Evolutionary conservation across 1,284 basidiomycete species (phyloP).

Genomic region (Tilletia setariae): DNA sequence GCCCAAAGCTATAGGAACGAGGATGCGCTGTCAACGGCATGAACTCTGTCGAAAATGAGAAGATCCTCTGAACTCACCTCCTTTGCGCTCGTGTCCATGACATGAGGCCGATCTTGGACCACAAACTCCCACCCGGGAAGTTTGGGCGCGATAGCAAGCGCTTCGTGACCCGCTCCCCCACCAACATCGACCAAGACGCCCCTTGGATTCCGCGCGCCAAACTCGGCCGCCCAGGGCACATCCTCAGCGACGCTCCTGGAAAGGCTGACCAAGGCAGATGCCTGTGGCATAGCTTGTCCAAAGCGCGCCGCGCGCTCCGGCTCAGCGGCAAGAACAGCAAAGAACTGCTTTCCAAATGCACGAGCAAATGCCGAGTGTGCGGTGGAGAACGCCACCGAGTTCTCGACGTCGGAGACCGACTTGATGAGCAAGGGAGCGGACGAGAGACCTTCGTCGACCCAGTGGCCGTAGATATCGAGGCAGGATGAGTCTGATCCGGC

Average conservation of each 20-base stretch:
- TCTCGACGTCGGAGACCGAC: background rate
- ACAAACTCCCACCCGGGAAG: conserved; percentile 16
- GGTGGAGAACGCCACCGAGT: background rate
- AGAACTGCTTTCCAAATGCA: background rate
- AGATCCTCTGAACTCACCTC: background rate
- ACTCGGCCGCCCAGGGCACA: conserved; percentile 4
- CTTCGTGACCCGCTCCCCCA: conserved; percentile 9
- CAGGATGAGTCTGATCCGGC: background rate
- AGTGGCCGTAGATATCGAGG: background rate
- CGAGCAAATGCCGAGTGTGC: background rate
- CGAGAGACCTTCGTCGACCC: background rate
- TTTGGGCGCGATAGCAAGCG: background rate
- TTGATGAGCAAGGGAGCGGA: background rate
- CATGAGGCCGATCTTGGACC: conserved; percentile 15
- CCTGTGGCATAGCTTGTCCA: background rate
- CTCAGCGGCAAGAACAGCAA: background rate
- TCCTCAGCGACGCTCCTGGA: background rate
- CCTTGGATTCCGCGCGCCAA: background rate
- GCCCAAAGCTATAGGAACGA: conserved; percentile 8
- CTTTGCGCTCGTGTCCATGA: conserved; percentile 12
- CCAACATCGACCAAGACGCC: conserved; percentile 17
- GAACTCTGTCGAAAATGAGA: background rate
- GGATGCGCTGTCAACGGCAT: background rate
- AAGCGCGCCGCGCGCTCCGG: background rate
- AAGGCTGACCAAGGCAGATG: background rate